Conservation (phyloP, 148 eudicot genomes). For the Polygonum aviculare region DNA sequence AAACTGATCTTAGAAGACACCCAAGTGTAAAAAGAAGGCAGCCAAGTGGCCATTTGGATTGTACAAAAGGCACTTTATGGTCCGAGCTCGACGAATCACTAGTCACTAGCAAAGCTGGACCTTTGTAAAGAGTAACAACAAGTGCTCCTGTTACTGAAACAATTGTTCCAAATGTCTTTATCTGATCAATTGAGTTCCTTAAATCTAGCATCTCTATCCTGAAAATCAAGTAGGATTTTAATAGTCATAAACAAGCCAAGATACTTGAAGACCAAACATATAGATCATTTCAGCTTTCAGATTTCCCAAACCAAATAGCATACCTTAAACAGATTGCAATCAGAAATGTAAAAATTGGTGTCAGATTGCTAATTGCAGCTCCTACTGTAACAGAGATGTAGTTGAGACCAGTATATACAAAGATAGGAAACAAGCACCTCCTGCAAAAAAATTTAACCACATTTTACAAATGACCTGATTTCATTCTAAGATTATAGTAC, state of each 20-base stretch:
- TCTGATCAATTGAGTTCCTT: background rate
- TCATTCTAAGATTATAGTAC: no score
- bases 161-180: background rate
- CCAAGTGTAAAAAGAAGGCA: background rate
- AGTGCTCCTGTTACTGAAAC: background rate
- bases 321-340: background rate
- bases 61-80: background rate
- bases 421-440: background rate
- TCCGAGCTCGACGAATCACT: slow-evolving; percentile 12
- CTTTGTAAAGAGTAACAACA: background rate
- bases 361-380: background rate
- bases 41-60: background rate
- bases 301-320: background rate
- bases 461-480: no score
- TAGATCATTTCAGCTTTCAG: background rate
- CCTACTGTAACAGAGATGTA: background rate
- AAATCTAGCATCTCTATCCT: slow-evolving; percentile 6
- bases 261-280: no score
- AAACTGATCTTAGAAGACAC: background rate
- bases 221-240: background rate
- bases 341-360: background rate
- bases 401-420: background rate
- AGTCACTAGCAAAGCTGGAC: background rate
- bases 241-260: no score
- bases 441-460: background rate